These are phyloP conservation scores for Penicillium occitanis DNA, from an alignment of 2,329 filamentous ascomycete species.

Conservation along the genomic window DNA sequence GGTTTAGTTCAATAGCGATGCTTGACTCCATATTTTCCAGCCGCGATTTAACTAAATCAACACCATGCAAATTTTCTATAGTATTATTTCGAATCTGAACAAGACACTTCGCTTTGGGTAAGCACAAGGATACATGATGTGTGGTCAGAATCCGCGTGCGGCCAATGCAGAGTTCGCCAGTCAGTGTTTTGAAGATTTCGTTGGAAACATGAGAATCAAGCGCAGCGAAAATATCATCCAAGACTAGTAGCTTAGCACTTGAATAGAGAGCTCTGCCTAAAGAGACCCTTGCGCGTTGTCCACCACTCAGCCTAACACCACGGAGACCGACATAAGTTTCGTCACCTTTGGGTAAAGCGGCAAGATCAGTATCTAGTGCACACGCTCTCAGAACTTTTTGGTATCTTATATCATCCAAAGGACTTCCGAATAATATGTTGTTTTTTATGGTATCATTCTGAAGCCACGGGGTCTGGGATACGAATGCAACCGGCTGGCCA, in stretches of 20 bases:
- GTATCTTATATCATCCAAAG: conserved; percentile 68
- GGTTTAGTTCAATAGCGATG: background rate
- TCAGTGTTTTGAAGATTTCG: conserved; percentile 73
- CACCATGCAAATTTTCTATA: background rate
- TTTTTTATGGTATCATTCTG: conserved; percentile 76
- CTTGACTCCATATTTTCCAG: background rate
- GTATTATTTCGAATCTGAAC: conserved; percentile 67
- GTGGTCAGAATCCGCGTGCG: conserved; percentile 77
- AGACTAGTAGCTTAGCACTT: conserved; percentile 69
- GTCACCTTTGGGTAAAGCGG: conserved; percentile 75
- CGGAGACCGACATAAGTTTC: conserved; percentile 79
- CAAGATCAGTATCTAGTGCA: conserved; percentile 71
- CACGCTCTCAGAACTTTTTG: conserved; percentile 68
- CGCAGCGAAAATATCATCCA: conserved; percentile 80
- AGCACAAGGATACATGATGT: conserved; percentile 73
- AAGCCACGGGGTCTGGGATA: conserved; percentile 80
- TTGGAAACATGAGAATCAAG: conserved; percentile 81
- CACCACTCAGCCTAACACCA: conserved; percentile 79
- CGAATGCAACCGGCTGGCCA: conserved; percentile 65
- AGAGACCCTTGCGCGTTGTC: conserved; percentile 78
- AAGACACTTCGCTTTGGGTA: conserved; percentile 69
- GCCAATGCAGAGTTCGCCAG: conserved; percentile 65
- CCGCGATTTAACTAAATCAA: background rate
- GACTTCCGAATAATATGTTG: conserved; percentile 76
- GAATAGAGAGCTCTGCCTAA: conserved; percentile 79